Evolutionary conservation across 495 filamentous ascomycete genomes (phyloP), one percentile per base, ranked within the genome.

Genomic region (Penicillium desertorum): DNA sequence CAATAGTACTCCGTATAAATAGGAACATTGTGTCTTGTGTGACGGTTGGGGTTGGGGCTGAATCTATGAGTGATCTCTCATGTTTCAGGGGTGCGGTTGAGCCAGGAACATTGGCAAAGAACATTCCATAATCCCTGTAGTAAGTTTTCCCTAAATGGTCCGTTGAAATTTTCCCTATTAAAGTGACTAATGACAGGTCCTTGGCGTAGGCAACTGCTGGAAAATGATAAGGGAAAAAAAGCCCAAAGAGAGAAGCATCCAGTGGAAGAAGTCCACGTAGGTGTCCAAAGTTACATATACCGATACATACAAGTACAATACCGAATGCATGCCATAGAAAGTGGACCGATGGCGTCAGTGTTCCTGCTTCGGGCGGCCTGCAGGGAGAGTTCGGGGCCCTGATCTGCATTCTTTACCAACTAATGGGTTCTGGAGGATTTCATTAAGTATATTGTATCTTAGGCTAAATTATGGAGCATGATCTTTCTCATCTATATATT

Each of bases 351-450:
- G 66, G 57, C 63, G 64, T 69, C 66, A 69, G 56, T 48, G 59
- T 63, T 54, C 59, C 66, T 67, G 57, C 47, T 65, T 69, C 60
- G 62, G 52, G 66, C 64, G 59, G 59, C 11, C 57, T 67, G 66
- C 66, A 69, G 66, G 61, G 54, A 8, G 54, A 37, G 55, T 59
- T 61, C 61, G 42, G 62, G 52, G 63, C 64, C 63, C 63, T 69
- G 66, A 67, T 67, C 64, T 62, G 58, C 63, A 17, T 37, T 6
- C n/a, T n/a, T n/a, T 10, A 3, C 36, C 36, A 32, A 32, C 36
- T 39, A 17, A 5, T 16, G 34, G 14, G 14, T 30, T 30, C 29
- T 30, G 9, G 29, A 30, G 29, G 8, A 8, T 30, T 30, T 30
- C 9, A 10, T 30, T 30, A 9, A 29, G 25, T 7, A 7, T 27